Conservation (phyloP, 257 asterid species). For the Primulina tabacum region DNA sequence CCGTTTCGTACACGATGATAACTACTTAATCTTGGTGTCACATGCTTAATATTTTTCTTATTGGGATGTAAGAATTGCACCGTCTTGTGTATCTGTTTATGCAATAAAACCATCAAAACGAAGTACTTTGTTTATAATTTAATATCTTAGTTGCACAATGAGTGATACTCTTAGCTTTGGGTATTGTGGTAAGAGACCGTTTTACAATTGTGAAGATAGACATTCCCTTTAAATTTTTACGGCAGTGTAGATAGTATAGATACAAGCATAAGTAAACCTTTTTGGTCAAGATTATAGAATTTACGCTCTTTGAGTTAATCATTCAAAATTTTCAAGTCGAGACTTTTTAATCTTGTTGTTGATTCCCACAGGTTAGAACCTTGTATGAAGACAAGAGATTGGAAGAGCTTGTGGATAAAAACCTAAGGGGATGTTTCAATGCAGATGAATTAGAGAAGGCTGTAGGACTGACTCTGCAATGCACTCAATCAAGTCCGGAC, state of each 20-base stretch:
- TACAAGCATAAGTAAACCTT: no score
- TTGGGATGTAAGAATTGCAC: no score
- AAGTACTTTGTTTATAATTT: no score
- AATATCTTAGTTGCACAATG: no score
- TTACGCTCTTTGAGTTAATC: background rate
- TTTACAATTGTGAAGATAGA: background rate
- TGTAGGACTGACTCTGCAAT: conserved; percentile 58
- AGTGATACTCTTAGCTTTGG: no score
- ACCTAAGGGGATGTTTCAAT: conserved; percentile 54
- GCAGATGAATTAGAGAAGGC: conserved; percentile 56
- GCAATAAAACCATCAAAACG: no score
- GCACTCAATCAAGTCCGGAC: conserved; percentile 68
- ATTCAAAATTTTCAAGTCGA: background rate
- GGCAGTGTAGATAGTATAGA: background rate
- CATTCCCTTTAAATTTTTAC: background rate
- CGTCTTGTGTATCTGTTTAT: no score
- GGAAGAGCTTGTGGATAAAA: conserved; percentile 68
- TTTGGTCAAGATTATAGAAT: no score
- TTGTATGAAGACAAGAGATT: conserved; percentile 55
- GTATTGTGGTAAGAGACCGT: no score
- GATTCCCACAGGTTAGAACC: conserved; percentile 50
- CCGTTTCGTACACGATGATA: no score
- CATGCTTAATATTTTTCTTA: no score
- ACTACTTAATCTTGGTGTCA: no score
- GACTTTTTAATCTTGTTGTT: background rate